Percentiles rank a stretch among this genome's conserved stretches.
phyloP scores from a whole-genome alignment of 2,329 filamentous ascomycete species.

The Beauveria sp. region DNA sequence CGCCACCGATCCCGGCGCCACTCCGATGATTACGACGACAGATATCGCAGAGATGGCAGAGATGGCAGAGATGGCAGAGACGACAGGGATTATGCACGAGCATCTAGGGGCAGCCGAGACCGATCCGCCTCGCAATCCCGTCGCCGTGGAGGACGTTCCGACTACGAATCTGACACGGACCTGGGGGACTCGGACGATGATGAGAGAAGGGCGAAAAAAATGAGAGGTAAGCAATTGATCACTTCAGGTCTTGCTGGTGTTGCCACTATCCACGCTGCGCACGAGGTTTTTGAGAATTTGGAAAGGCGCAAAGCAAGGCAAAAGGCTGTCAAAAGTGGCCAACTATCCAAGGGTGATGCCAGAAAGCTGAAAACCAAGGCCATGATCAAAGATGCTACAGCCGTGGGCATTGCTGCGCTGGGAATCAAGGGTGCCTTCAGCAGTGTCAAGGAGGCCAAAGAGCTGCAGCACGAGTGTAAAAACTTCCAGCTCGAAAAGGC shows the following conservation, averaged over 20 bases:
- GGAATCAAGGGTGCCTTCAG: slow-evolving; percentile 50
- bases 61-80: slow-evolving; percentile 27
- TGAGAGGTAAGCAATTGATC: slow-evolving; percentile 55
- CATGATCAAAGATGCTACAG: slow-evolving; percentile 50
- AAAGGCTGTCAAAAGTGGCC: slow-evolving; percentile 46
- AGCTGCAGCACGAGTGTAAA: slow-evolving; percentile 39
- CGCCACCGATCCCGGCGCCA: slow-evolving; percentile 30
- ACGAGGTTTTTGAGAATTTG: slow-evolving; percentile 52
- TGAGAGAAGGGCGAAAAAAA: slow-evolving; percentile 45
- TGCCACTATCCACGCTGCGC: slow-evolving; percentile 53
- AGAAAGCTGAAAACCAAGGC: slow-evolving; percentile 51
- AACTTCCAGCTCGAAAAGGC: slow-evolving; percentile 43
- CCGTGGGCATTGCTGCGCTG: slow-evolving; percentile 49
- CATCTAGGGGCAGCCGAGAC: slow-evolving; percentile 18
- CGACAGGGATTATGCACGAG: slow-evolving; percentile 28
- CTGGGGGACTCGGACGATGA: slow-evolving; percentile 52
- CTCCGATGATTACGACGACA: slow-evolving; percentile 34
- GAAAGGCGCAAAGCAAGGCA: slow-evolving; percentile 46
- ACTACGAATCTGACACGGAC: slow-evolving; percentile 46
- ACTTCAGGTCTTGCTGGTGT: slow-evolving; percentile 50
- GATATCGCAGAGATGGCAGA: slow-evolving; percentile 30
- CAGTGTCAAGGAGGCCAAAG: slow-evolving; percentile 49
- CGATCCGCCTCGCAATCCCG: slow-evolving; percentile 2
- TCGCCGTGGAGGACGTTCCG: slow-evolving; percentile 25
- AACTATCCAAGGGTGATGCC: slow-evolving; percentile 42